Evolutionary conservation across 78 protist species (phyloP).

Genomic region (Monocercomonoides exilis): DNA sequence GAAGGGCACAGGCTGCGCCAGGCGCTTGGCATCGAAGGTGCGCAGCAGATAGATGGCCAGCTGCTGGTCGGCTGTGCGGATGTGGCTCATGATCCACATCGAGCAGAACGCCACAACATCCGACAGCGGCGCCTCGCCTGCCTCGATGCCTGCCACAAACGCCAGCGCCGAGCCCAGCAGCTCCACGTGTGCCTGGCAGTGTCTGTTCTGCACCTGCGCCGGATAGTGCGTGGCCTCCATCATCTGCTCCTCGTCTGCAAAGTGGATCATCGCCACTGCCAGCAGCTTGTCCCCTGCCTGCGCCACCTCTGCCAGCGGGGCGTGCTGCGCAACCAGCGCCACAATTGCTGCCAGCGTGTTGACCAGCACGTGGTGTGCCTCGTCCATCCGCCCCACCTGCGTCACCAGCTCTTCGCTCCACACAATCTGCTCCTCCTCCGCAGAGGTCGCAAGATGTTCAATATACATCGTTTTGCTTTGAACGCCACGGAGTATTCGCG

Average conservation of each 20-base stretch:
- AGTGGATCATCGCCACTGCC: background rate
- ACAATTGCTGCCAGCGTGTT: background rate
- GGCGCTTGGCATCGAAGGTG: too few relatives aligned
- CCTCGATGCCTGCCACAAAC: background rate
- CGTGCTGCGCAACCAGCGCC: background rate
- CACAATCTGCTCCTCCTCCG: background rate
- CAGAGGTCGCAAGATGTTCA: too few relatives aligned
- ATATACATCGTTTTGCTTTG: too few relatives aligned
- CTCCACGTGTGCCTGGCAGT: background rate
- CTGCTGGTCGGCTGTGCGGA: background rate
- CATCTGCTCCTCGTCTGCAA: background rate
- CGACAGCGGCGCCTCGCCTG: background rate
- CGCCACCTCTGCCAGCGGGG: background rate
- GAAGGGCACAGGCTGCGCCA: too few relatives aligned
- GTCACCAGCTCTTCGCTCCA: background rate
- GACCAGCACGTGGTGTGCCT: background rate
- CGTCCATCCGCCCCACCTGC: background rate
- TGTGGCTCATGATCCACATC: background rate
- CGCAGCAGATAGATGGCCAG: background rate
- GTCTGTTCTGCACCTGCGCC: background rate
- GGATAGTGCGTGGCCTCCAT: background rate
- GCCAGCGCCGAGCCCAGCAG: background rate
- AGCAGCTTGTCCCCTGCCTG: background rate
- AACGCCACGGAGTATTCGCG: too few relatives aligned
- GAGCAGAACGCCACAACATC: background rate